Base-by-base conservation (phyloP, 345 rosid species). In the Salix udensis region DNA sequence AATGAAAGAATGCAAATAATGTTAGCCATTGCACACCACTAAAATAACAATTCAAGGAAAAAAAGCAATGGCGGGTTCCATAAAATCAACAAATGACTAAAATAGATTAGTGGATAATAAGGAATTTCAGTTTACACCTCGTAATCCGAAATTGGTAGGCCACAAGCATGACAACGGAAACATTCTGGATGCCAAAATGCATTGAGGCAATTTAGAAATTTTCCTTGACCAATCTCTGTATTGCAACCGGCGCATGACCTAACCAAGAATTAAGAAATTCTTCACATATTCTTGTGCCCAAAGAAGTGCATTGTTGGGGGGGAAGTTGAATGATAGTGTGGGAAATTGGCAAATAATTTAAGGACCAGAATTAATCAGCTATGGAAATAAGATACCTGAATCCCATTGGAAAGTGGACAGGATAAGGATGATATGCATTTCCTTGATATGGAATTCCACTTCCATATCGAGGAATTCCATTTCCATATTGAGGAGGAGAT, bases 371-470 rank as follows among this genome's bases (percentile, higher is more conserved):
- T 66, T 52, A 76, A 73, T 30, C 65, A 36, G 58, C 50, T 44
- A 67, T 60, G 50, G 24, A 71, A 65, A 30, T 37, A 15, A 67
- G 69, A 60, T 89, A 96, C 98, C 99, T 96, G 89, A 79, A 88
- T 73, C 94, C 96, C 85, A 80, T 83, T 2, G 92, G 84, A 72
- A 87, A 88, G 44, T 87, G 86, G 73, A 85, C 71, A 19, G 93
- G 92, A 52, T 73, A 71, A 19, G 90, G 88, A 70, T 84, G 88
- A 79, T 88, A 84, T n/a, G 77, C 24, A 74, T 65, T 77, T 52
- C 81, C 81, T 77, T 74, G 81, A 77, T 77, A 77, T 53, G 72
- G 72, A 74, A 73, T 77, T 68, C 80, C 77, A 62, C 67, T 62
- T 28, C 87, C 79, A 15, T 44, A 48, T 24, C 31, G 18, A 46